These are phyloP conservation scores for Botryotinia narcissicola DNA, from an alignment of 2,329 filamentous ascomycete species.

Conservation along the genomic window DNA sequence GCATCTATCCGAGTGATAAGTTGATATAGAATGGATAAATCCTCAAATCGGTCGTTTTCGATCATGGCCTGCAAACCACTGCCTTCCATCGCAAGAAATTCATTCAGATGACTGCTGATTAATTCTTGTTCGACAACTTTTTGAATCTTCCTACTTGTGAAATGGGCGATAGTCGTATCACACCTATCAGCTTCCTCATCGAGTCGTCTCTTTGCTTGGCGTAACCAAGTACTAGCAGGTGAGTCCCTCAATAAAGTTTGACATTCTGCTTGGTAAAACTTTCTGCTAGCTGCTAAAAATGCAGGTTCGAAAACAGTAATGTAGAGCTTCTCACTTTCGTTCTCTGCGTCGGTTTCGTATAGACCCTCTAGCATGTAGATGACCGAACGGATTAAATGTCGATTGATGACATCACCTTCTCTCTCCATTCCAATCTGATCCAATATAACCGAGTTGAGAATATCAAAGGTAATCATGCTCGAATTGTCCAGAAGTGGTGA, in stretches of 20 bases:
- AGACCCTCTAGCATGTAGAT: constrained; percentile 86
- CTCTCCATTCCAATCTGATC: constrained; percentile 93
- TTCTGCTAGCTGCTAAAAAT: constrained; percentile 67
- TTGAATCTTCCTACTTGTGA: constrained; percentile 71
- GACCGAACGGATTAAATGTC: constrained; percentile 76
- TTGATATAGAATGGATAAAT: constrained; percentile 77
- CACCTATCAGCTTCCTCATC: constrained; percentile 81
- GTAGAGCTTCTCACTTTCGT: constrained; percentile 79
- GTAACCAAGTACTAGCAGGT: constrained; percentile 79
- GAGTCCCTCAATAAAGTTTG: constrained; percentile 70
- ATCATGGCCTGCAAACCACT: constrained; percentile 89
- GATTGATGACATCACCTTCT: constrained; percentile 84
- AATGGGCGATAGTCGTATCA: constrained; percentile 71
- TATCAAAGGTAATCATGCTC: constrained; percentile 59
- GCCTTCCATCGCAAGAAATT: constrained; percentile 79
- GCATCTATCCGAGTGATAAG: constrained; percentile 75
- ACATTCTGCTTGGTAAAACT: constrained; percentile 76
- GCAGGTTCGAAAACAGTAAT: constrained; percentile 75
- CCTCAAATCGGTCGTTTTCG: constrained; percentile 77
- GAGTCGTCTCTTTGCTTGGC: constrained; percentile 70
- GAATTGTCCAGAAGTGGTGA: constrained; percentile 49
- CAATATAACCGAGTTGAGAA: constrained; percentile 78
- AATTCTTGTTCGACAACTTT: constrained; percentile 77
- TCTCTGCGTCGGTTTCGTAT: constrained; percentile 77
- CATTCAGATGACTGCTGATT: constrained; percentile 72